These are phyloP conservation scores for Aspergillus clavatus DNA, from an alignment of 2,329 filamentous ascomycete genomes.

Conservation along the genomic window DNA sequence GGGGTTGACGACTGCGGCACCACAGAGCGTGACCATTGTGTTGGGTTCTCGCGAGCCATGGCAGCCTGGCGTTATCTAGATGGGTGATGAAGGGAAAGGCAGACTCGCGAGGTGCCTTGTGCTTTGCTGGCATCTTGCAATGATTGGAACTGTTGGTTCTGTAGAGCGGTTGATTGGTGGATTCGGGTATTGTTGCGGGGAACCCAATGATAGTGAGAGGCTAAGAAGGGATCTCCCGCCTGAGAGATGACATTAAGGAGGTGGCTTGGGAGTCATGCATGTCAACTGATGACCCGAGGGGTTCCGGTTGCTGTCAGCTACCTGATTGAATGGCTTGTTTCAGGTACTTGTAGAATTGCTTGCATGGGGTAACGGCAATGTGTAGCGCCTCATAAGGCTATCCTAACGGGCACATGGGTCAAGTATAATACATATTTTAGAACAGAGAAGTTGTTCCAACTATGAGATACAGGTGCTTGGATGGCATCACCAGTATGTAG, in stretches of 20 bases:
- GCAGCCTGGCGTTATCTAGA: neutral
- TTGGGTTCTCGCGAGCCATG: too few relatives aligned
- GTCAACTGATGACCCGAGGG: neutral
- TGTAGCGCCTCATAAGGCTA: too few relatives aligned
- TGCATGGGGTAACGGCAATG: neutral
- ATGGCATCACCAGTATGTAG: slow-evolving; percentile 21
- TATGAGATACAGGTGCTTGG: neutral
- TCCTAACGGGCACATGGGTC: too few relatives aligned
- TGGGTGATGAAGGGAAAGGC: neutral
- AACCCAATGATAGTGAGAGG: too few relatives aligned
- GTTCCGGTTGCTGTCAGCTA: too few relatives aligned
- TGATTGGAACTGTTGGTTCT: slow-evolving; percentile 4
- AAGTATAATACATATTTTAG: too few relatives aligned
- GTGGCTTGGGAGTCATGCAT: neutral
- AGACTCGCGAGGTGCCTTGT: slow-evolving; percentile 3
- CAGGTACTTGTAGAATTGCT: too few relatives aligned
- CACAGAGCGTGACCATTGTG: too few relatives aligned
- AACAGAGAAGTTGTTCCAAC: too few relatives aligned
- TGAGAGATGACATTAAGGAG: neutral
- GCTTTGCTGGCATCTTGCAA: neutral
- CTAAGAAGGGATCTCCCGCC: too few relatives aligned
- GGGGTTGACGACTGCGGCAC: too few relatives aligned
- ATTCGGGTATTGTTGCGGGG: neutral
- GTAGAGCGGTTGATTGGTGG: slow-evolving; percentile 4
- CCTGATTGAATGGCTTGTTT: too few relatives aligned